A percentile compares a stretch with the other conserved stretches of the same genome.
These are phyloP conservation scores for Leucocoprinus leucothites DNA, from an alignment of 768 basidiomycete genomes.

Conservation along the genomic window DNA sequence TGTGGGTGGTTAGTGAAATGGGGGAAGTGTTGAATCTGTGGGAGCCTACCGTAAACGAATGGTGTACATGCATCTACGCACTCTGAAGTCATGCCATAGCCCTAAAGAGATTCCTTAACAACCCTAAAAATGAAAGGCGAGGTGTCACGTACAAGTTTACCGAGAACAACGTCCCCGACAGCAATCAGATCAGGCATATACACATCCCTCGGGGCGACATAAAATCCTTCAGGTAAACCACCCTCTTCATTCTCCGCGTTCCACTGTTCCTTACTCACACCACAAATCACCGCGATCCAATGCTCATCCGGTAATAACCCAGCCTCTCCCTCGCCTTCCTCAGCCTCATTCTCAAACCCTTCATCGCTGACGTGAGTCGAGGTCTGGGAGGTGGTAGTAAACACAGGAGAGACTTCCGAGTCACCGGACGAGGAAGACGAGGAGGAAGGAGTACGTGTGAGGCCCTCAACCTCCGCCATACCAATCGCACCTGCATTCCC, in stretches of 20 bases:
- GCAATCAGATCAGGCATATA: conserved; percentile 85
- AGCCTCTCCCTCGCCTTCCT: conserved; percentile 14
- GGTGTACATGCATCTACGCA: conserved; percentile 75
- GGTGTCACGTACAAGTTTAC: conserved; percentile 62
- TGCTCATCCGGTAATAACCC: conserved; percentile 60
- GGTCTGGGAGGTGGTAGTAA: background rate
- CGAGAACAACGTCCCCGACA: conserved; percentile 69
- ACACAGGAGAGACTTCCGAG: background rate
- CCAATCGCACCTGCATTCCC: too few relatives aligned
- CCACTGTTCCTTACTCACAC: conserved; percentile 60
- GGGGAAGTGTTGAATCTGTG: too few relatives aligned
- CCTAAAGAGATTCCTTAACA: conserved; percentile 33
- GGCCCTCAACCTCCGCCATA: background rate
- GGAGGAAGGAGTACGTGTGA: background rate
- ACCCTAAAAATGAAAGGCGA: background rate
- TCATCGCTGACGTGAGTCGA: background rate
- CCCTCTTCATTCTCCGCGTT: conserved; percentile 28
- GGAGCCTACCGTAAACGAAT: conserved; percentile 69
- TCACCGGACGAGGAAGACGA: too few relatives aligned
- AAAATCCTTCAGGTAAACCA: conserved; percentile 65
- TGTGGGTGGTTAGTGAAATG: too few relatives aligned
- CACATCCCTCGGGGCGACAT: conserved; percentile 70
- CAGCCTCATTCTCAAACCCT: background rate
- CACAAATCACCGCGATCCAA: conserved; percentile 83
- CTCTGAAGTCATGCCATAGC: conserved; percentile 81